Percentiles rank a stretch among this genome's conserved stretches.
Conservation (phyloP, 169 alveolate species). For the Plasmodium chabaudi region DNA sequence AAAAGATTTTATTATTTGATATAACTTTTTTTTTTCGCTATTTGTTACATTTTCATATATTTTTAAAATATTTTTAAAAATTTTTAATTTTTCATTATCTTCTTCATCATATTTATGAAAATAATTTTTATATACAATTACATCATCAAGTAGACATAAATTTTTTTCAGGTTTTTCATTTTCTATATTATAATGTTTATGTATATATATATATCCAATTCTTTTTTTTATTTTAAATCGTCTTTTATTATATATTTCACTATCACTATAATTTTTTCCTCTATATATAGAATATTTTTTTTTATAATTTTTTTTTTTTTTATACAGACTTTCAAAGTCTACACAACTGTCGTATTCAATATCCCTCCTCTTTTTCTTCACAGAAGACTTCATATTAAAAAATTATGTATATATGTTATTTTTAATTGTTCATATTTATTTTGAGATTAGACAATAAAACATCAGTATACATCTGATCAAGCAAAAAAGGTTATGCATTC, state of each 20-base stretch:
- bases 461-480: not conserved
- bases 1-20: conserved; percentile 64
- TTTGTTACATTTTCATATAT: conserved; percentile 69
- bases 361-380: conserved; percentile 61
- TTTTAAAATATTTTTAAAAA: conserved; percentile 59
- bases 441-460: not conserved
- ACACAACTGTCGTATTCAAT: conserved; percentile 67
- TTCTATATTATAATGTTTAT: conserved; percentile 23
- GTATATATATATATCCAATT: conserved; percentile 39
- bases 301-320: conserved; percentile 69
- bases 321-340: conserved; percentile 65
- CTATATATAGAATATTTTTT: conserved; percentile 46
- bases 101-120: conserved; percentile 43
- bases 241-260: conserved; percentile 43
- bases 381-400: conserved; percentile 55
- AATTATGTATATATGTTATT: too few relatives aligned
- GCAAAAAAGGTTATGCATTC: not conserved
- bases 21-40: conserved; percentile 41
- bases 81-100: conserved; percentile 33
- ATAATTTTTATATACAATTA: conserved; percentile 54
- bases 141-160: conserved; percentile 34
- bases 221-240: conserved; percentile 23
- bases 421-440: not conserved
- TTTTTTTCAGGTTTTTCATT: conserved; percentile 16
- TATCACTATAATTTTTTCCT: conserved; percentile 55